A percentile compares a stretch with the other conserved stretches of the same genome.
Evolutionary conservation across 73 alveolate genomes (phyloP).

Genomic region (Paramecium caudatum): DNA sequence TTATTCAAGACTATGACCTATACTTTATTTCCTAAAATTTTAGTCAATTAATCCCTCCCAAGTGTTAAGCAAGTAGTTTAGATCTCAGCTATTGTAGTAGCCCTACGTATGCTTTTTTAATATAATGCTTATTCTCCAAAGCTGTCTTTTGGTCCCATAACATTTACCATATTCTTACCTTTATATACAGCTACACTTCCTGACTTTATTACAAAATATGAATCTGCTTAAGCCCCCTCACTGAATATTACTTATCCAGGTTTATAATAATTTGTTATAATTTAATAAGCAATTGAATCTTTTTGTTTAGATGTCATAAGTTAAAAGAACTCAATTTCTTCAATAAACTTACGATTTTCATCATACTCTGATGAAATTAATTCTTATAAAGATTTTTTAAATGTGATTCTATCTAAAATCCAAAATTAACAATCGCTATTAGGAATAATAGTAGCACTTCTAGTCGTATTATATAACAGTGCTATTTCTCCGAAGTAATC

Average conservation of each 20-base stretch:
- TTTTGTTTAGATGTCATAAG: slow-evolving; percentile 72
- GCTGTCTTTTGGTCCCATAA: slow-evolving; percentile 66
- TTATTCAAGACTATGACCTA: slow-evolving; percentile 73
- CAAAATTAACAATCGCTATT: slow-evolving; percentile 85
- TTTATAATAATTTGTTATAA: slow-evolving; percentile 63
- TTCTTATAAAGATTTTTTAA: slow-evolving; percentile 88
- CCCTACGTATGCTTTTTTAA: slow-evolving; percentile 74
- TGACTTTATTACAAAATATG: slow-evolving; percentile 69
- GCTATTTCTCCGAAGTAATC: slow-evolving; percentile 98
- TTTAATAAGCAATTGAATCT: slow-evolving; percentile 72
- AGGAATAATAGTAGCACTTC: slow-evolving; percentile 97
- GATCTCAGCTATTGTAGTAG: slow-evolving; percentile 71
- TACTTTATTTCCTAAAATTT: slow-evolving; percentile 78
- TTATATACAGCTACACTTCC: slow-evolving; percentile 71
- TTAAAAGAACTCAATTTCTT: slow-evolving; percentile 65
- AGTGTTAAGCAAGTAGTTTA: slow-evolving; percentile 76
- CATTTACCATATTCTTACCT: slow-evolving; percentile 34
- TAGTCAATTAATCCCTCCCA: slow-evolving; percentile 77
- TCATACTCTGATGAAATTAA: slow-evolving; percentile 82
- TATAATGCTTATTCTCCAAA: slow-evolving; percentile 80
- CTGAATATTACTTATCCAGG: slow-evolving; percentile 67
- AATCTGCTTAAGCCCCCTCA: slow-evolving; percentile 78
- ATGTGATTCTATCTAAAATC: slow-evolving; percentile 93
- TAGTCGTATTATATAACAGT: slow-evolving; percentile 94
- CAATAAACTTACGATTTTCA: slow-evolving; percentile 71